Percentiles rank a stretch among this genome's conserved stretches.
These are phyloP conservation scores for Botryotinia convoluta DNA, from an alignment of 2,329 filamentous ascomycete species.

Conservation along the genomic window DNA sequence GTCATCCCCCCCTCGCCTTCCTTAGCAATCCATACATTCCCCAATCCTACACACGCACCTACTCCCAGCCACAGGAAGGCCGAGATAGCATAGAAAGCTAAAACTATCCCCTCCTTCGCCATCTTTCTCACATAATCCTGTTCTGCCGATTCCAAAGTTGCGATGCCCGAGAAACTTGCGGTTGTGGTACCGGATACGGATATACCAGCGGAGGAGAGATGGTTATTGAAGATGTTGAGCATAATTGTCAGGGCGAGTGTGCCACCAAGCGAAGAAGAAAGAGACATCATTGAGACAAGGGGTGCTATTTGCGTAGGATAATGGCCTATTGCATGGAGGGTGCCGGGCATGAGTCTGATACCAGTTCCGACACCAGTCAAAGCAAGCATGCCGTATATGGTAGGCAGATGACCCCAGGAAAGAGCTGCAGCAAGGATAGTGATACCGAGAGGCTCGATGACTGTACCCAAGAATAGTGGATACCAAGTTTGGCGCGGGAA, in stretches of 20 bases:
- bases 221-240: conserved; percentile 67
- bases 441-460: conserved; percentile 58
- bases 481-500: conserved; percentile 61
- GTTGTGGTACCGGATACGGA: conserved; percentile 23
- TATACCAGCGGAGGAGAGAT: conserved; percentile 30
- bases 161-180: background rate
- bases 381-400: conserved; percentile 66
- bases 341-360: conserved; percentile 59
- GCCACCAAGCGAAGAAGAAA: conserved; percentile 61
- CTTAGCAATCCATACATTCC: conserved; percentile 46
- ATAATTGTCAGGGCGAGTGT: conserved; percentile 65
- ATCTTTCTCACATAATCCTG: conserved; percentile 45
- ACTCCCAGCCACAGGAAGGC: conserved; percentile 55
- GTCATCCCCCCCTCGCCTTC: conserved; percentile 24
- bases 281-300: conserved; percentile 58
- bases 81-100: conserved; percentile 60
- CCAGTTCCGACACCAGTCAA: conserved; percentile 62
- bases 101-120: conserved; percentile 58
- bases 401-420: conserved; percentile 45
- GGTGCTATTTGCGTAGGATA: conserved; percentile 57
- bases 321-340: conserved; percentile 61
- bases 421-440: conserved; percentile 57
- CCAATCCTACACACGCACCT: conserved; percentile 45
- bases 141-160: conserved; percentile 28
- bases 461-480: conserved; percentile 54